Base-by-base conservation (phyloP, 2,329 filamentous ascomycete genomes). In the Akanthomyces muscarius region DNA sequence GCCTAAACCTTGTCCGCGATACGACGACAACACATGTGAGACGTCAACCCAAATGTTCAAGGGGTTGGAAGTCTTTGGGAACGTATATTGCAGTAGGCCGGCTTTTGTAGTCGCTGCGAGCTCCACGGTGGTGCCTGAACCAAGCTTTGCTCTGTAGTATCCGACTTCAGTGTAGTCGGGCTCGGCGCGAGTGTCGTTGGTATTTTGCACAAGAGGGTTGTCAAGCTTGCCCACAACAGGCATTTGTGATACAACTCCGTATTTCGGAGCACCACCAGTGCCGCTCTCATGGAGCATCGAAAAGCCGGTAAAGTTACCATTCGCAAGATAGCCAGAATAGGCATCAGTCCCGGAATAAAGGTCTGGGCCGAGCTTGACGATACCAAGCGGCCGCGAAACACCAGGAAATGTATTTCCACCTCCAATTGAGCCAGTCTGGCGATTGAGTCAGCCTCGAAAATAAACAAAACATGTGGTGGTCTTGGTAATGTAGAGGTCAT, bases 231-330 rank as follows among this genome's bases (percentile, higher is more conserved):
- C 83, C 0, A 81, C 68, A 0, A 84, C 72, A 0, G 84, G 86
- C 72, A 87, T 78, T 71, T 87, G 85, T 1, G 83, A 77, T 38
- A 87, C 82, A 1, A 88, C 85, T 5, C 88, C 88, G 65, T 90
- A 90, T 71, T 89, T 90, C 1, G 88, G 86, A 1, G 85, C 86
- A 1, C 88, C 88, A 8, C 88, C 88, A 0, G 87, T 90, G 3
- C 87, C 86, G 65, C 82, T 84, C 69, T 88, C 86, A 66, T 89
- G 86, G 68, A 88, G 83, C 81, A 88, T 78, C 63, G 81, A 84
- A 71, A 87, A 87, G 21, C 83, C 85, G 2, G 80, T 83, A 66
- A 87, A 82, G 38, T 81, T 78, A 3, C 84, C 84, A 33, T 72
- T 72, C 0, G 77, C 69, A 53, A 78, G 75, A 64, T 83, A 85